Evolutionary conservation across 169 alveolate genomes (phyloP), one percentile per base, ranked within the genome.

Genomic region (Theileria parva): DNA sequence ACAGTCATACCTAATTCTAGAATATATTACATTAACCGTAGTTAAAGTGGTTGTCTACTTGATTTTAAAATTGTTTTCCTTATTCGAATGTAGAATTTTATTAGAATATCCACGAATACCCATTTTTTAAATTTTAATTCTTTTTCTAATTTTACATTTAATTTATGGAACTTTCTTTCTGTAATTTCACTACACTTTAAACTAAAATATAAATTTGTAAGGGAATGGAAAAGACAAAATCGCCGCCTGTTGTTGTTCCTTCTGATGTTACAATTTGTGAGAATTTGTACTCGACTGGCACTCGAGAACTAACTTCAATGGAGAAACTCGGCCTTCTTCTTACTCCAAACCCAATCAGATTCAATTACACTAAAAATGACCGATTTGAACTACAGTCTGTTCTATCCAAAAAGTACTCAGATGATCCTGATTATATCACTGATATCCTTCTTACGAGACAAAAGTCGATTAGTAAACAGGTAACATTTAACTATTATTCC

Each of bases 231-330:
- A 44, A 44, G 53, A 44, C 53, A 44, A 44, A 44, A 30, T 34
- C 85, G 5, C 79, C 85, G 4, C 85, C 88, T 53, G 86, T 81
- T 25, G 44, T 84, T 21, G 90, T 84, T 32, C 90, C 90, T 53
- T 76, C 90, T 19, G 86, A 75, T 50, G 86, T 84, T 23, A 77
- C 90, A 12, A 77, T 84, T n/a, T 77, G 90, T 55, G 90, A 84
- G 73, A 37, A 50, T 19, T 13, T 77, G 27, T 84, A 84, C 73
- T 60, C 90, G 39, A 84, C 86, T 21, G 90, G 86, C 37, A 12
- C 86, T n/a, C 74, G 90, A 7, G 67, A 23, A 23, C 79, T 84
- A 37, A n/a, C 90, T 5, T 68, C 77, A 19, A 13, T 44, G 63
- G 90, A 84, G 73, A 61, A 69, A 17, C 61, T 84, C 32, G 90